Evolutionary conservation across 2,329 filamentous ascomycete species (phyloP), one percentile per base, ranked within the genome.

Genomic region (Diaporthe citrichinensis): DNA sequence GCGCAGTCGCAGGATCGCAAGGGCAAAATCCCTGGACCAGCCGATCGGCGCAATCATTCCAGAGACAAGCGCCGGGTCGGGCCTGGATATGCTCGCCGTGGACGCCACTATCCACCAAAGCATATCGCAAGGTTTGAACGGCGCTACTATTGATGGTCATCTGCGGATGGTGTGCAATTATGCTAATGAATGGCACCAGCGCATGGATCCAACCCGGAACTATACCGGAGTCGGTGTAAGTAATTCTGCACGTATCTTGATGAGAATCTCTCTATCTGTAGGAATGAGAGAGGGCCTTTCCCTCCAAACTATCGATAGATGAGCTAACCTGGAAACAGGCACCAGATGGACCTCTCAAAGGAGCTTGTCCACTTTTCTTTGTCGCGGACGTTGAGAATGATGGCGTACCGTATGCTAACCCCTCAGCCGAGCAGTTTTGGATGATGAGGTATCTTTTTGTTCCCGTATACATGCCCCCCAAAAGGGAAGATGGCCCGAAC

Each of bases 141-240:
- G 57, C 6, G 4, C 4, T 8, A 23, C 23, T 10, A 39, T 61
- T 4, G 57, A 61, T 17, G 57, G 57, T 4, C 57, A 61, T 39
- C 57, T 61, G 4, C 34, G 57, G 6, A 61, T 61, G 0, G 57
- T 61, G 23, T 61, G 57, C 15, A 61, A 61, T 41, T 61, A 61
- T 41, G 57, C 57, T 41, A 61, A 61, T 41, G 57, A 61, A 61
- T 61, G 57, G 57, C 57, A 61, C 23, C 57, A 61, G 57, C 34
- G 34, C 34, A 61, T 15, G 23, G 28, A 61, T 17, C 57, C 57
- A 25, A 23, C 0, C 10, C 34, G 57, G 4, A 41, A 61, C 12
- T 61, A 61, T 25, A 61, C 57, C 5, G 57, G 57, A 41, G 57
- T 41, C 2, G 23, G 1, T 15, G 57, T 61, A 25, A 61, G 57